Evolutionary conservation across 805 yeast genomes (phyloP).

Genomic region (Komagataella kurtzmanii): DNA sequence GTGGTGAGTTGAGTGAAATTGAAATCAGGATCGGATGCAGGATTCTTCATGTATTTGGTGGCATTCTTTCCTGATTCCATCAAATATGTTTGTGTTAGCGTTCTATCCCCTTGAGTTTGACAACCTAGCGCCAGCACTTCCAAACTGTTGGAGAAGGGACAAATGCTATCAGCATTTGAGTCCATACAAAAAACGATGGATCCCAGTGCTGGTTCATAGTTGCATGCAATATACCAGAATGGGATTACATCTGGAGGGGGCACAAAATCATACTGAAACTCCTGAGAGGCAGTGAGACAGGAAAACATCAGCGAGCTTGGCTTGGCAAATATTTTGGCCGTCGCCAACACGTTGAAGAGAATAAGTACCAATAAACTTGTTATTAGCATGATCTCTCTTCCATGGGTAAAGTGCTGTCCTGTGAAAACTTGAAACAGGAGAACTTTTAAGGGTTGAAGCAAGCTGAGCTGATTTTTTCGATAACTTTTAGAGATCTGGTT

Average conservation of each 20-base stretch:
- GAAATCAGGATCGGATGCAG: not conserved
- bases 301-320: constrained; percentile 10
- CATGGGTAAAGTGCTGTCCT: not conserved
- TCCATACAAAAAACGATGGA: constrained; percentile 12
- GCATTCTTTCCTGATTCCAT: constrained; percentile 6
- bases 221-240: constrained; percentile 13
- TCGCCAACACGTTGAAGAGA: not conserved
- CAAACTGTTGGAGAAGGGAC: constrained; percentile 3
- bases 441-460: not conserved
- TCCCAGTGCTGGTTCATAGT: constrained; percentile 13
- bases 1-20: constrained; percentile 8
- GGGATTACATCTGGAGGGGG: constrained; percentile 3
- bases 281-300: constrained; percentile 8
- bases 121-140: constrained; percentile 5
- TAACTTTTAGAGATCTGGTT: not conserved
- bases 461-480: not conserved
- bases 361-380: not conserved
- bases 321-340: not conserved
- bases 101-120: constrained; percentile 1
- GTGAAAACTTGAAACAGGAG: not conserved
- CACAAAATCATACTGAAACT: constrained; percentile 8
- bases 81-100: constrained; percentile 1
- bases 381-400: not conserved
- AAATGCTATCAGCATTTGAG: constrained; percentile 2
- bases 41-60: constrained; percentile 2